Percentiles rank a stretch among this genome's conserved stretches.
Evolutionary conservation across 2,329 filamentous ascomycete genomes (phyloP).

Genomic region (Basipetospora chlamydospora): DNA sequence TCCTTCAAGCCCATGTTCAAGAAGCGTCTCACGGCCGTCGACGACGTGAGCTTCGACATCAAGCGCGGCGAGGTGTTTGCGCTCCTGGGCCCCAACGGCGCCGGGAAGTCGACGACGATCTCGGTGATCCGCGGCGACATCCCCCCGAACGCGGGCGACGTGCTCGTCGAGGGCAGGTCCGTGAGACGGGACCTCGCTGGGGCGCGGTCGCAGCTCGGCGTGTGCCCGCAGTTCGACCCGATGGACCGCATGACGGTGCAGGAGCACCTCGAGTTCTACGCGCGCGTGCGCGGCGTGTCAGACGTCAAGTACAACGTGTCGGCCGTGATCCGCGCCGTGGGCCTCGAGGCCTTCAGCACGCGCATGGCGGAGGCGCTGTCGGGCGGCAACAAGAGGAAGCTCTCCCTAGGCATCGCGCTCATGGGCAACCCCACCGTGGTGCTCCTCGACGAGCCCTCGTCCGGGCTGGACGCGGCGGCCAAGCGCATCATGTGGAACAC

Average conservation of each 20-base stretch:
- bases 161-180: constrained; percentile 65
- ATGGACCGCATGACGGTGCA: constrained; percentile 82
- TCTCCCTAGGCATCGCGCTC: constrained; percentile 75
- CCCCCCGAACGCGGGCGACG: constrained; percentile 65
- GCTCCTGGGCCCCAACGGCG: constrained; percentile 78
- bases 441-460: constrained; percentile 77
- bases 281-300: constrained; percentile 62
- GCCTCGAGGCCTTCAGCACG: constrained; percentile 52
- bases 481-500: constrained; percentile 93
- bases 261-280: constrained; percentile 82
- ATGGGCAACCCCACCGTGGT: constrained; percentile 86
- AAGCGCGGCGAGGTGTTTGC: constrained; percentile 73
- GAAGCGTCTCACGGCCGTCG: constrained; percentile 60
- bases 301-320: constrained; percentile 65
- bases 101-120: constrained; percentile 83
- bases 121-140: constrained; percentile 82
- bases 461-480: constrained; percentile 77
- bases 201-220: constrained; percentile 68
- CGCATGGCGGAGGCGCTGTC: constrained; percentile 69
- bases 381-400: constrained; percentile 87
- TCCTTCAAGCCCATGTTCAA: constrained; percentile 38
- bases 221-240: constrained; percentile 79
- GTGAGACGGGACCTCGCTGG: constrained; percentile 57
- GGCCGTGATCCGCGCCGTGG: constrained; percentile 68
- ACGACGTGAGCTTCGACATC: constrained; percentile 76